A percentile compares a stretch with the other conserved stretches of the same genome.
Evolutionary conservation across 306 rosid species (phyloP).

Genomic region (Medicago ruthenica): DNA sequence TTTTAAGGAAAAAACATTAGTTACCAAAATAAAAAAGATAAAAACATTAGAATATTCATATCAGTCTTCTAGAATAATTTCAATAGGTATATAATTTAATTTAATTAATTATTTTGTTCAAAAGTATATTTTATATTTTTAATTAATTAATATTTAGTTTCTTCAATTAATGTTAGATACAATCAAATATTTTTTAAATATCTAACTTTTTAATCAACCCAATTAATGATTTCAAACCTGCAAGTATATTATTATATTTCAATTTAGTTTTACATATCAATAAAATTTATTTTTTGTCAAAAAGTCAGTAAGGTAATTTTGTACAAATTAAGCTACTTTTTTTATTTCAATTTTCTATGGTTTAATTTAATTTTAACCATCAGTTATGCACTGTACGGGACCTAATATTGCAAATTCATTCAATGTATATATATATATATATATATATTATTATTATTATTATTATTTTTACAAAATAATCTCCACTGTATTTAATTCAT

Average conservation of each 20-base stretch:
- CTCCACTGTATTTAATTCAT: too few species aligned
- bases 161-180: too few species aligned
- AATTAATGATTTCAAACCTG: neutral
- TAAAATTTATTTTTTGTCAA: neutral
- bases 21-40: neutral
- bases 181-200: neutral
- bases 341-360: too few species aligned
- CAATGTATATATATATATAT: too few species aligned
- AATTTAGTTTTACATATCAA: neutral
- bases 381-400: neutral
- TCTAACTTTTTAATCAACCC: neutral
- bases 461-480: too few species aligned
- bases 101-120: neutral
- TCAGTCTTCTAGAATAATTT: neutral
- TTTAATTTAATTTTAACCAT: neutral
- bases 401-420: neutral
- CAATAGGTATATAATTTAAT: neutral
- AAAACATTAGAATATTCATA: neutral
- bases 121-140: neutral
- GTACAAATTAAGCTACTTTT: too few species aligned
- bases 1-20: neutral
- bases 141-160: neutral
- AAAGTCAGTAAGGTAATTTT: neutral
- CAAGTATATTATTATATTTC: neutral
- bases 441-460: too few species aligned